Conservation (phyloP, 75 land plant species). For the Cunninghamia lanceolata region DNA sequence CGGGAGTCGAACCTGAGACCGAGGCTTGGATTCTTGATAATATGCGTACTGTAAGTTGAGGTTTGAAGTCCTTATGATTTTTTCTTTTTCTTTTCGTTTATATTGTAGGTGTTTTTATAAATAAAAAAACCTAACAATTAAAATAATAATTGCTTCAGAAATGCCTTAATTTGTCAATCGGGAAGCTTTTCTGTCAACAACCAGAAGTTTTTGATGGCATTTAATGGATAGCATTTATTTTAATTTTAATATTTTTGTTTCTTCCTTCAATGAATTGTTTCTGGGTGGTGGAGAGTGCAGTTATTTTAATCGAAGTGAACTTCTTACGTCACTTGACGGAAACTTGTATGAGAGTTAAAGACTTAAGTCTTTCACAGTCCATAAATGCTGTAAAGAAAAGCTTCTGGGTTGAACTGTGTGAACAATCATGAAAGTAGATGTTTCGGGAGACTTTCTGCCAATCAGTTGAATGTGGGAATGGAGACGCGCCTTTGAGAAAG, state of each 20-base stretch:
- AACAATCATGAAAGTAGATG: no score
- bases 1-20: conserved; percentile 46
- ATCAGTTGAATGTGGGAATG: not conserved
- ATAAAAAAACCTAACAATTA: not conserved
- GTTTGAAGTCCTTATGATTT: not conserved
- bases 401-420: no score
- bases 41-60: conserved; percentile 65
- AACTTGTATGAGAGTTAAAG: no score
- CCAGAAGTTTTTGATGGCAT: not conserved
- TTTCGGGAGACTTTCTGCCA: not conserved
- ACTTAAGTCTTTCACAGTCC: no score
- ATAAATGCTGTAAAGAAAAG: no score
- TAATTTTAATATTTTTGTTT: no score
- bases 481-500: not conserved
- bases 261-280: not conserved
- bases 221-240: no score
- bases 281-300: not conserved
- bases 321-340: not conserved
- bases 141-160: not conserved
- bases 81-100: not conserved
- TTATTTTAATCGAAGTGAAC: not conserved
- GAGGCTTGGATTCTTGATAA: conserved; percentile 94
- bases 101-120: not conserved
- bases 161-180: not conserved
- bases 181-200: not conserved